Evolutionary conservation across 139 green algal species (phyloP).

Genomic region (Chlamydomonas schloesseri): DNA sequence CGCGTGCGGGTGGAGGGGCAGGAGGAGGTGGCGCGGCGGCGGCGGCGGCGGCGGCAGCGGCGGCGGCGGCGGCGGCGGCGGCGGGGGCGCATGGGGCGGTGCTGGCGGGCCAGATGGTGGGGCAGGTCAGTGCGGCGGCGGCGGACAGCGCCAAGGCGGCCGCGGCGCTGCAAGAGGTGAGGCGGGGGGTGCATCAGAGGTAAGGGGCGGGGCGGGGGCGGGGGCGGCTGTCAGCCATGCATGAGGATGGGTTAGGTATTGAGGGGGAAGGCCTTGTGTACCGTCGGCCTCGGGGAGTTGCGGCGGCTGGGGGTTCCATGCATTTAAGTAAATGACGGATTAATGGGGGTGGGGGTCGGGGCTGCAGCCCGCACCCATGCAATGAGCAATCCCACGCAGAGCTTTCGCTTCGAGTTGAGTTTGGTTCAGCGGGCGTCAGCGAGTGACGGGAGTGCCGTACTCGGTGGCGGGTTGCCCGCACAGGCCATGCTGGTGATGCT

Average conservation of each 20-base stretch:
- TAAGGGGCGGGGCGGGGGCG: not conserved
- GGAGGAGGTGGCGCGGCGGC: not conserved
- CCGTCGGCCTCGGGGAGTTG: too few relatives aligned
- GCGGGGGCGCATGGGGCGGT: not conserved
- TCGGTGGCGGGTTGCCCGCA: too few relatives aligned
- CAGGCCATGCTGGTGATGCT: conserved; percentile 60
- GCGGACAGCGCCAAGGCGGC: not conserved
- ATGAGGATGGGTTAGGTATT: not conserved
- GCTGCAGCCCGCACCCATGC: too few relatives aligned
- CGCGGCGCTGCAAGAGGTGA: not conserved
- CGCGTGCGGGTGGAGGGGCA: not conserved
- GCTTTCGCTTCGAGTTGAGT: too few relatives aligned
- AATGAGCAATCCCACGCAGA: too few relatives aligned
- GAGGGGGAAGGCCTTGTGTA: too few relatives aligned
- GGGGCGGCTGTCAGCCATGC: not conserved
- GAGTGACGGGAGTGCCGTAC: too few relatives aligned
- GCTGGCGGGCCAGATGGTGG: not conserved
- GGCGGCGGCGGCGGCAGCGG: not conserved
- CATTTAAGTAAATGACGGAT: too few relatives aligned
- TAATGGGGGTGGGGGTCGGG: too few relatives aligned
- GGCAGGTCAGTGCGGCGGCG: not conserved
- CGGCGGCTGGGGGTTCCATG: too few relatives aligned
- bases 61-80: not conserved
- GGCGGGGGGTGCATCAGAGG: too few relatives aligned
- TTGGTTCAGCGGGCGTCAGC: too few relatives aligned